Conservation (phyloP, 1,139 yeast species). For the Yamadazyma dushanensis region DNA sequence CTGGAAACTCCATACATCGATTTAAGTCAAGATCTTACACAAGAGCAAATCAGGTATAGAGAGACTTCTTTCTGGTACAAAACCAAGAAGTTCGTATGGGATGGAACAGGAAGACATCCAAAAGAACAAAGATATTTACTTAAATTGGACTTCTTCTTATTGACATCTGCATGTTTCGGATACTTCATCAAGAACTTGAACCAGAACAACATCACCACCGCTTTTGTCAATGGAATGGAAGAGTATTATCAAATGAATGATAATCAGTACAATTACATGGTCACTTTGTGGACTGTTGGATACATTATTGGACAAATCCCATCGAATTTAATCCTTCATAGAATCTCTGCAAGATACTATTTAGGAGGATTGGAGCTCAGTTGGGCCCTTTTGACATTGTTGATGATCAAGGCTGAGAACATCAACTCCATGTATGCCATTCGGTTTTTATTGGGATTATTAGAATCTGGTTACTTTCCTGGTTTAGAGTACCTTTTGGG, state of each 20-base stretch:
- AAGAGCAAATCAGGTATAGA: conserved; percentile 29
- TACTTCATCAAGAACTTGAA: conserved; percentile 39
- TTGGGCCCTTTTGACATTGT: conserved; percentile 59
- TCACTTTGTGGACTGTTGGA: conserved; percentile 58
- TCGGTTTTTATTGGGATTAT: conserved; percentile 57
- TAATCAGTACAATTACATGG: conserved; percentile 55
- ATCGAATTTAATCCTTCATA: conserved; percentile 52
- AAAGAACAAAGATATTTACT: conserved; percentile 39
- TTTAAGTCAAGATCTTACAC: conserved; percentile 25
- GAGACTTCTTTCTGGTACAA: conserved; percentile 25
- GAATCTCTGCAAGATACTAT: conserved; percentile 55
- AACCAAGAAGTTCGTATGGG: conserved; percentile 43
- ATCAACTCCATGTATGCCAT: conserved; percentile 53
- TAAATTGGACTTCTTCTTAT: conserved; percentile 46
- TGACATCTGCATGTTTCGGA: conserved; percentile 46
- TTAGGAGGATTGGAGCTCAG: conserved; percentile 53
- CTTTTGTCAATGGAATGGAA: conserved; percentile 64
- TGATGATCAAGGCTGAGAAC: conserved; percentile 45
- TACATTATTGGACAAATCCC: conserved; percentile 62
- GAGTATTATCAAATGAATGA: conserved; percentile 51
- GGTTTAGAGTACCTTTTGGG: conserved; percentile 55
- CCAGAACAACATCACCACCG: conserved; percentile 49
- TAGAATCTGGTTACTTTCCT: conserved; percentile 63
- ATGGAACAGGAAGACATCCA: conserved; percentile 49
- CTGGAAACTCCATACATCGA: conserved; percentile 33